Evolutionary conservation across 352 stramenopile genomes (phyloP).

Genomic region (Blastocystis sp.): DNA sequence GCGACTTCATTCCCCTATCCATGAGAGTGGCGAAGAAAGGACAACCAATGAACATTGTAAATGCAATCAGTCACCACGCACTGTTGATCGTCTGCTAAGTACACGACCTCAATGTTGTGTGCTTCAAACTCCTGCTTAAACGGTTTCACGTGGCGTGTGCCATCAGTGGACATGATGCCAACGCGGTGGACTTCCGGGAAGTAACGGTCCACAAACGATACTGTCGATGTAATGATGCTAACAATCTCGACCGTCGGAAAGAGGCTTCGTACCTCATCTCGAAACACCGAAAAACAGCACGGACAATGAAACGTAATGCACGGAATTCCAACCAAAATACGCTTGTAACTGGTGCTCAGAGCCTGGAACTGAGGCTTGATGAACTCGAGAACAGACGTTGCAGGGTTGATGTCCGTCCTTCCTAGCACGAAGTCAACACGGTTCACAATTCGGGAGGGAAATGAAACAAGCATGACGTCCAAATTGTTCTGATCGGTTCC

Average conservation of each 20-base stretch:
- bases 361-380: neutral
- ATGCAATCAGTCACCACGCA: constrained; percentile 17
- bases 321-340: neutral
- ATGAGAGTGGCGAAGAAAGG: neutral
- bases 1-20: constrained; percentile 23
- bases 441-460: neutral
- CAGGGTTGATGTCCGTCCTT: neutral
- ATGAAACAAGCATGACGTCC: neutral
- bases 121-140: neutral
- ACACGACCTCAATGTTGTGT: neutral
- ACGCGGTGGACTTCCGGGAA: neutral
- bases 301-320: constrained; percentile 52
- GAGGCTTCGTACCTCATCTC: neutral
- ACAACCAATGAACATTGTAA: constrained; percentile 21
- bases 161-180: constrained; percentile 40
- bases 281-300: neutral
- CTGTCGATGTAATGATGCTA: neutral
- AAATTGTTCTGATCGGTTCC: constrained; percentile 51
- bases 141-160: constrained; percentile 7
- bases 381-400: constrained; percentile 16
- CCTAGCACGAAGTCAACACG: neutral
- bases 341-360: neutral
- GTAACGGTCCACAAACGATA: neutral
- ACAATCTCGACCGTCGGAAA: neutral
- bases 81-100: constrained; percentile 36